Conservation (phyloP, 2,329 filamentous ascomycete species). For the Neurospora sp. region DNA sequence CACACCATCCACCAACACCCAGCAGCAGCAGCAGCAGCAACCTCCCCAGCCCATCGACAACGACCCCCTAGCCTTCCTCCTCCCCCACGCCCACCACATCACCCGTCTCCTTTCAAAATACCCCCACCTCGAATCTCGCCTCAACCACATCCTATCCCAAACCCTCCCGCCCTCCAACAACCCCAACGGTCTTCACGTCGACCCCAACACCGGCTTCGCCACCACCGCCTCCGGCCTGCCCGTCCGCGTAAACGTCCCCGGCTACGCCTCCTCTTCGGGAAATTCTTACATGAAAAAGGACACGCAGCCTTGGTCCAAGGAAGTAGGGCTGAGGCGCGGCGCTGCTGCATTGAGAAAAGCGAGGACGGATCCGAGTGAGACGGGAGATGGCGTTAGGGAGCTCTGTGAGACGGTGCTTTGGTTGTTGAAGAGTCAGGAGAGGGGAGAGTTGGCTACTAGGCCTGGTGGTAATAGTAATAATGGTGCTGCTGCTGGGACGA, state of each 20-base stretch:
- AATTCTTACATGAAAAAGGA: slow-evolving; percentile 19
- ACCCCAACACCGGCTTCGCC: background rate
- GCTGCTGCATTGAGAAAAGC: slow-evolving; percentile 43
- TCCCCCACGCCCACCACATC: slow-evolving; percentile 42
- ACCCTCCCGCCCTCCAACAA: slow-evolving; percentile 34
- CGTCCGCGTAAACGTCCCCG: slow-evolving; percentile 13
- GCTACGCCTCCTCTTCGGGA: slow-evolving; percentile 19
- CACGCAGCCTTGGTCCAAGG: slow-evolving; percentile 43
- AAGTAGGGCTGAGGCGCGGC: slow-evolving; percentile 47
- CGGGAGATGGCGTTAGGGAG: slow-evolving; percentile 50
- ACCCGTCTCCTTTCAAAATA: slow-evolving; percentile 42
- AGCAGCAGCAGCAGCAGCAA: slow-evolving; percentile 3
- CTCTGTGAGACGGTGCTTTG: slow-evolving; percentile 48
- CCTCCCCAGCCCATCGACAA: slow-evolving; percentile 6
- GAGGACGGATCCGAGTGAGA: slow-evolving; percentile 39
- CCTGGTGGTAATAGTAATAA: slow-evolving; percentile 5
- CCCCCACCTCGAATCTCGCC: slow-evolving; percentile 36
- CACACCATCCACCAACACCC: slow-evolving; percentile 7
- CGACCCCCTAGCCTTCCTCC: slow-evolving; percentile 40
- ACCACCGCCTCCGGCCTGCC: slow-evolving; percentile 8
- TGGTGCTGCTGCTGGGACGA: slow-evolving; percentile 9
- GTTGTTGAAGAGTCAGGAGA: slow-evolving; percentile 29
- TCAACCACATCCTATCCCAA: slow-evolving; percentile 39
- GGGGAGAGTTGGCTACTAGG: slow-evolving; percentile 20
- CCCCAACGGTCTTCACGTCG: background rate